Evolutionary conservation across 2,329 filamentous ascomycete genomes (phyloP).

Genomic region (Microdochium trichocladiopsis): DNA sequence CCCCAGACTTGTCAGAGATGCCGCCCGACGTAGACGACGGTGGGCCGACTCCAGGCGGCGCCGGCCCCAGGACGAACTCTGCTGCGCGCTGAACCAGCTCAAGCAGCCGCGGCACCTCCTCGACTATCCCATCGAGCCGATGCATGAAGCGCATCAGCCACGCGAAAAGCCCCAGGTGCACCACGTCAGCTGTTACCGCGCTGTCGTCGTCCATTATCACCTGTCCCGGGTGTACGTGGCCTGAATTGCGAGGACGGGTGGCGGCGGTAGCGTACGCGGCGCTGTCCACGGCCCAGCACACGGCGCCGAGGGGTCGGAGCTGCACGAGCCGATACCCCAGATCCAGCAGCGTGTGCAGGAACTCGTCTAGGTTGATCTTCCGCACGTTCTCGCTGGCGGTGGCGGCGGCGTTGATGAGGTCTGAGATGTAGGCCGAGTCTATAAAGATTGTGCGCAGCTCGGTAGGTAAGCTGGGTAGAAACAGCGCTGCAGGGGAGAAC

Average conservation of each 20-base stretch:
- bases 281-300: slow-evolving; percentile 10
- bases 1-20: no score
- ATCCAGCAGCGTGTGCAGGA: neutral
- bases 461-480: neutral
- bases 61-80: neutral
- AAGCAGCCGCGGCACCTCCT: neutral
- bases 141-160: slow-evolving; percentile 15
- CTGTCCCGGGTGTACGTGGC: slow-evolving; percentile 14
- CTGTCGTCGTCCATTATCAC: slow-evolving; percentile 14
- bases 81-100: neutral
- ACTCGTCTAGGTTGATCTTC: neutral
- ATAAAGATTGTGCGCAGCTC: neutral
- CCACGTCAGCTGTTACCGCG: slow-evolving; percentile 5
- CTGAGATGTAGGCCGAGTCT: neutral
- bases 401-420: neutral
- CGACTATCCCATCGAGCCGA: neutral
- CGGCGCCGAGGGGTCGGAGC: neutral
- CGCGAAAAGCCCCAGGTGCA: slow-evolving; percentile 17
- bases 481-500: no score
- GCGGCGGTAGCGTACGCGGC: no score
- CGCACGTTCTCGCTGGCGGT: neutral
- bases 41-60: no score
- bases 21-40: no score
- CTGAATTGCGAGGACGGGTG: no score
- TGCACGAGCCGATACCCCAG: neutral